Evolutionary conservation across 192 early-diverging fungal species (phyloP), one percentile per base, ranked within the genome.

Genomic region (Coemansia sp.): DNA sequence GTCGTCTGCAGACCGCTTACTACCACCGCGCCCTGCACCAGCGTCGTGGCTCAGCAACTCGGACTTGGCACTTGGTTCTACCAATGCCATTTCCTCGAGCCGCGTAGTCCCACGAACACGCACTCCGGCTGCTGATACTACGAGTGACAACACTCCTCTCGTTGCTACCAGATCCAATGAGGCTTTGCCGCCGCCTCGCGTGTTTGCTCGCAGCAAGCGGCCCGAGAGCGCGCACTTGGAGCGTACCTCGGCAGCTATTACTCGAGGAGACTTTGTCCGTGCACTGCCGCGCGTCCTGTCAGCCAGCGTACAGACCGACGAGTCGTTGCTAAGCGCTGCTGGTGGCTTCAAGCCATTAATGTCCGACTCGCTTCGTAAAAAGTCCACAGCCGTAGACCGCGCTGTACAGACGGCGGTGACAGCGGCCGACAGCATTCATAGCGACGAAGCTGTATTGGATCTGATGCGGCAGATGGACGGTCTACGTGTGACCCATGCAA

Each of bases 381-480:
- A 32, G 31, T 45, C 68, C 42, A 19, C 31, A 21, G 50, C 19
- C 10, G 32, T 23, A 37, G 48, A 38, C 32, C 69, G 21, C 51
- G 76, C 14, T 66, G 25, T 69, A 44, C 80, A 83, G 57, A 76
- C 74, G 10, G 32, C 34, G 6, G 11, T 55, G 19, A 64, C 63
- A 0, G 46, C 29, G 8, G 46, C 27, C 0, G 55, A 58, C 55
- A 58, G 66, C n/a, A 83, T 83, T 34, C 80, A 83, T 50, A 64
- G 68, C 44, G 80, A 83, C 72, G 80, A 74, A 2, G 75, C 80
- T 10, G 80, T 83, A 7, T 58, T 83, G 32, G 76, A 77, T 25
- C 59, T 83, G 46, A 77, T 83, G 80, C 75, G 75, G 27, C 80
- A 75, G 63, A 68, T 83, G 69, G 80, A 83, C 38, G 39, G 32